A percentile compares a stretch with the other conserved stretches of the same genome.
Conservation (phyloP, 2,329 filamentous ascomycete genomes). For the Apiospora kogelbergensis region DNA sequence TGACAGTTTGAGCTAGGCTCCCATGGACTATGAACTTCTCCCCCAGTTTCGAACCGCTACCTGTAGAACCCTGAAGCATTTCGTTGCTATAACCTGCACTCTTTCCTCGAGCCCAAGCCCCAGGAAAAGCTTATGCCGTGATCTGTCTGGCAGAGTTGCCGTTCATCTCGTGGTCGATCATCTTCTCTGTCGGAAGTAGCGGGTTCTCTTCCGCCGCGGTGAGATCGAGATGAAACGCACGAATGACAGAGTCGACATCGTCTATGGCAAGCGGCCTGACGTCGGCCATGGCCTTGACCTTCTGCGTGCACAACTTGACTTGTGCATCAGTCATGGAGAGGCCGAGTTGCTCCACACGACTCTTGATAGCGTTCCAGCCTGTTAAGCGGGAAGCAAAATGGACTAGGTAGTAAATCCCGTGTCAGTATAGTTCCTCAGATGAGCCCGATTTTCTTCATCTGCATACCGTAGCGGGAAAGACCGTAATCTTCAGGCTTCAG, state of each 20-base stretch:
- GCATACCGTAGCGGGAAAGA: constrained; percentile 56
- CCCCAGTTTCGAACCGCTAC: too few species aligned
- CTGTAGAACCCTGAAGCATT: too few species aligned
- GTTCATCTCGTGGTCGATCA: too few species aligned
- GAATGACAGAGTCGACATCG: constrained; percentile 85
- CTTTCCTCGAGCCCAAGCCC: too few species aligned
- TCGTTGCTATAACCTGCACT: too few species aligned
- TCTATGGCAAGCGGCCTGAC: constrained; percentile 84
- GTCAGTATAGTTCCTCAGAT: neutral
- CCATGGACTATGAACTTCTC: too few species aligned
- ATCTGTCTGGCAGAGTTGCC: too few species aligned
- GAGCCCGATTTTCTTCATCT: neutral
- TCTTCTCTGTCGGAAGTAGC: neutral
- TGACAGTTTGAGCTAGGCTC: too few species aligned
- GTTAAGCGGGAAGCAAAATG: constrained; percentile 70
- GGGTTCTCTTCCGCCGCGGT: neutral
- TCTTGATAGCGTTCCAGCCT: constrained; percentile 96
- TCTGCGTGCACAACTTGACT: constrained; percentile 72
- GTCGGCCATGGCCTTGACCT: constrained; percentile 91
- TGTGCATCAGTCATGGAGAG: constrained; percentile 74
- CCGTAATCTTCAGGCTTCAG: constrained; percentile 84
- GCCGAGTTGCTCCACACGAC: constrained; percentile 79
- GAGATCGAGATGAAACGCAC: constrained; percentile 62
- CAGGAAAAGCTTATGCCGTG: too few species aligned
- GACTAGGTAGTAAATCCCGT: constrained; percentile 57